phyloP scores from a whole-genome alignment of 805 yeast species.

The Metschnikowia similis region DNA sequence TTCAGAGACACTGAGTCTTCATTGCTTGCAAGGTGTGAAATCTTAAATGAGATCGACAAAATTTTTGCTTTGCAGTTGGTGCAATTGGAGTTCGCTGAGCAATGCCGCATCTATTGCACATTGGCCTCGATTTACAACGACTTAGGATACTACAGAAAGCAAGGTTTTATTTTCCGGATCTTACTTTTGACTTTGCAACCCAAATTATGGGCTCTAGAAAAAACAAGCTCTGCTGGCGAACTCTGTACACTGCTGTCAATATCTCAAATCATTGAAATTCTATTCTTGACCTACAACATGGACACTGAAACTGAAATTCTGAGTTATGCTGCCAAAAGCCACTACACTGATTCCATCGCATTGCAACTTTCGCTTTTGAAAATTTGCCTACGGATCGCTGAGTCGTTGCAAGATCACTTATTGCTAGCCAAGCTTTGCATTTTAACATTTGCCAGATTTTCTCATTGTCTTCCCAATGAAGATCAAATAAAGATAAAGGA shows the following conservation, averaged over 20 bases:
- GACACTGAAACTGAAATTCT: constrained; percentile 31
- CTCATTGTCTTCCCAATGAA: constrained; percentile 47
- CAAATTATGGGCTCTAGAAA: constrained; percentile 20
- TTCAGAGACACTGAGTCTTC: constrained; percentile 6
- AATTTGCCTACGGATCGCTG: constrained; percentile 50
- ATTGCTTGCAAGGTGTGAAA: constrained; percentile 33
- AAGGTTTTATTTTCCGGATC: constrained; percentile 64
- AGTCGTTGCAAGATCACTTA: constrained; percentile 43
- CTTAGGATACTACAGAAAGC: constrained; percentile 61
- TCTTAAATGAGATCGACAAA: constrained; percentile 36
- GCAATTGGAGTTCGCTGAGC: constrained; percentile 41
- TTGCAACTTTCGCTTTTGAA: constrained; percentile 55
- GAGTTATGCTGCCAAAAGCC: constrained; percentile 18
- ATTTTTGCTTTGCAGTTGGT: constrained; percentile 33
- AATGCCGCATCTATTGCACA: constrained; percentile 59
- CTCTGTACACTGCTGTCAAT: constrained; percentile 17
- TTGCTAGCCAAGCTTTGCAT: constrained; percentile 43
- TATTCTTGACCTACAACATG: constrained; percentile 55
- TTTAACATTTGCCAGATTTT: constrained; percentile 51
- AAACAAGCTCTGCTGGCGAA: constrained; percentile 1
- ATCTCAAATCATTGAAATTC: constrained; percentile 41
- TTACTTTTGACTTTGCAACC: constrained; percentile 52
- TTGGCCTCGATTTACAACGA: constrained; percentile 61
- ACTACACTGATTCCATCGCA: constrained; percentile 45
- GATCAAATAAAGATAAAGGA: constrained; percentile 52